A percentile compares a stretch with the other conserved stretches of the same genome.
phyloP scores from a whole-genome alignment of 2,329 filamentous ascomycete genomes.

The Ophiocordyceps camponoti-floridani region DNA sequence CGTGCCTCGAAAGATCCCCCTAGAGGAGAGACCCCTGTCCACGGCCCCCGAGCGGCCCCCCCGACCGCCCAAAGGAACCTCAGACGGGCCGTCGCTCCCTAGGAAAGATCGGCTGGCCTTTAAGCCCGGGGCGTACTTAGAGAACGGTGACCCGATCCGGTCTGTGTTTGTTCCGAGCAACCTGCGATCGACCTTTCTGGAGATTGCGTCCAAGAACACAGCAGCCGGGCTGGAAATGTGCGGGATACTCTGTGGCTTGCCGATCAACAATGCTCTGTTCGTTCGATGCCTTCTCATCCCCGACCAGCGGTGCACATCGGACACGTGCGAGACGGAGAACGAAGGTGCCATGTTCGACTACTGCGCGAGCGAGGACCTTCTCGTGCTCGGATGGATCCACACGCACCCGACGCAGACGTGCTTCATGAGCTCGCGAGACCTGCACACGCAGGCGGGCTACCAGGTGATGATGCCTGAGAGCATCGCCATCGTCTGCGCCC shows the following conservation, averaged over 20 bases:
- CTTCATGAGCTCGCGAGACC: conserved; percentile 87
- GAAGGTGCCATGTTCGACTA: conserved; percentile 76
- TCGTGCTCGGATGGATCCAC: conserved; percentile 93
- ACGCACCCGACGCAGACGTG: conserved; percentile 94
- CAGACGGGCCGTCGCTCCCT: conserved; percentile 10
- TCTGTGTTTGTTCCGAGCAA: conserved; percentile 71
- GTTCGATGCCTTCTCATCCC: conserved; percentile 79
- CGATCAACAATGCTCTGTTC: conserved; percentile 87
- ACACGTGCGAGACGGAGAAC: conserved; percentile 90
- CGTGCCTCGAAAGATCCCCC: conserved; percentile 12
- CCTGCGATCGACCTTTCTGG: conserved; percentile 58
- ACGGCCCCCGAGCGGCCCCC: conserved; percentile 5
- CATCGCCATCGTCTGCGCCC: conserved; percentile 91
- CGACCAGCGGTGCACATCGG: conserved; percentile 72
- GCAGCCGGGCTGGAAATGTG: conserved; percentile 76
- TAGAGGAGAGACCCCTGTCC: conserved; percentile 3
- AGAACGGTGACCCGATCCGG: conserved; percentile 73
- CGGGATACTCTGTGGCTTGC: conserved; percentile 78
- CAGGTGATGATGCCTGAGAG: conserved; percentile 94
- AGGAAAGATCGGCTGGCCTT: conserved; percentile 46
- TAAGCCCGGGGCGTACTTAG: conserved; percentile 67
- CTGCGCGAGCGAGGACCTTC: conserved; percentile 65
- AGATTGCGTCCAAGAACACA: conserved; percentile 61
- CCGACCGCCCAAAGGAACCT: conserved; percentile 12
- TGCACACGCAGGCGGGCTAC: conserved; percentile 88